Conservation (phyloP, 1,284 basidiomycete genomes). For the Afroboletus lepidellus region DNA sequence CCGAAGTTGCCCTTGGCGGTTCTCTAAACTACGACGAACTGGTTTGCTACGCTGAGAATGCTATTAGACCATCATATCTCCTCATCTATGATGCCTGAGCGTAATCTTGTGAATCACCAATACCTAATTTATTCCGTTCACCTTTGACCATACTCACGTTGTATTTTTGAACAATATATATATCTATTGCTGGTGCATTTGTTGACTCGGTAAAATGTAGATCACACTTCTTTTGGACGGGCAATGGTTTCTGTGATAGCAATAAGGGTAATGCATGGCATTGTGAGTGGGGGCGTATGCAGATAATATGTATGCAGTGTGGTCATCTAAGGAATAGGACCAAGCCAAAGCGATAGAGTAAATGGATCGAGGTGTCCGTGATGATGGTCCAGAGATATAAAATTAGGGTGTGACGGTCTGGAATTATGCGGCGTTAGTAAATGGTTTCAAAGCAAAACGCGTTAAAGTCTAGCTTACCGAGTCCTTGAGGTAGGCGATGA, state of each 20-base stretch:
- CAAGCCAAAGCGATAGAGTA: slow-evolving; percentile 24
- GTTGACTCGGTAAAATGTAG: not conserved
- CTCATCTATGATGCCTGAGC: slow-evolving; percentile 55
- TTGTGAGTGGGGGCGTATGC: slow-evolving; percentile 34
- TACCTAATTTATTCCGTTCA: slow-evolving; percentile 9
- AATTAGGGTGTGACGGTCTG: slow-evolving; percentile 31
- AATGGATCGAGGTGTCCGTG: slow-evolving; percentile 10
- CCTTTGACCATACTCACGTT: not conserved
- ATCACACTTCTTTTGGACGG: not conserved
- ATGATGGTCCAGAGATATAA: slow-evolving; percentile 17
- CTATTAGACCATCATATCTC: slow-evolving; percentile 62
- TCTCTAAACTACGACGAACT: slow-evolving; percentile 64
- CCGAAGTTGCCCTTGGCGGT: slow-evolving; percentile 50
- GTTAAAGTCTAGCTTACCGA: slow-evolving; percentile 42
- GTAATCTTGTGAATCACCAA: not conserved
- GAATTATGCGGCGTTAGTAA: not conserved
- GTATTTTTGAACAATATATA: not conserved
- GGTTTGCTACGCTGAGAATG: slow-evolving; percentile 63
- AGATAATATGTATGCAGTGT: slow-evolving; percentile 20
- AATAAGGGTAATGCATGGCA: slow-evolving; percentile 9
- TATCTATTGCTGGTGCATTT: slow-evolving; percentile 16
- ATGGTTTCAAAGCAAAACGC: not conserved
- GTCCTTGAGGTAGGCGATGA: slow-evolving; percentile 77
- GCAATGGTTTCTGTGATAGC: not conserved
- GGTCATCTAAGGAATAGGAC: slow-evolving; percentile 37